Evolutionary conservation across 352 stramenopile species (phyloP), one percentile per base, ranked within the genome.

Genomic region (Globisporangium echinulatum): DNA sequence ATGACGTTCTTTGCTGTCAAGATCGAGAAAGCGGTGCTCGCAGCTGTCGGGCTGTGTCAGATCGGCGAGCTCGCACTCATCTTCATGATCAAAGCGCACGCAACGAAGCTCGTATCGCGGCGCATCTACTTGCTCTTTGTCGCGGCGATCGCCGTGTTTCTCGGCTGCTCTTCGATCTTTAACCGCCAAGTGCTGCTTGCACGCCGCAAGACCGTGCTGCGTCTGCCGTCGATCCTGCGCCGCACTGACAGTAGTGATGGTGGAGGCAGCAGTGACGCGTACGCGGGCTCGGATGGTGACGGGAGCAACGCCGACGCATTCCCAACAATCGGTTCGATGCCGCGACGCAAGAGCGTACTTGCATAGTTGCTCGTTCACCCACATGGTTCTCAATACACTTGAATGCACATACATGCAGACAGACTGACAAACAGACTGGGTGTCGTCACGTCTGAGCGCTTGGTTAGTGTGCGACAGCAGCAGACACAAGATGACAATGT

Each of bases 71-170:
- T 95, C 13, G 82, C 85, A 42, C 74, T 95, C 33, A 93, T 95
- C 66, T 95, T 95, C 60, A 95, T 95, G 78, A 95, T 93, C 77
- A 95, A 95, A 54, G 83, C 85, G 38, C 85, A 93, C 50, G 75
- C 81, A 5, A 89, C 82, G 37, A 77, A 92, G 57, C 83, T 95
- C 44, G 79, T 95, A 1, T 90, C 85, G 2, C 79, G 85, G 6
- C 80, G 78, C 42, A 82, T 88, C 38, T 95, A 95, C 64, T 55
- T 95, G 62, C 67, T 93, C 0, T 92, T 93, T 48, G 74, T 95
- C 7, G 83, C 79, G 38, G 80, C 84, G 3, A 93, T 91, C 54
- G 76, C 83, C 1, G 71, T 95, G 8, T 93, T 93, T 59, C 71
- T 95, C 38, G 83, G 83, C 11, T 91, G 83, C 58, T 92, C 85